phyloP scores from a whole-genome alignment of 225 moss, liverwort and hornwort genomes.

The Ulota crispa region DNA sequence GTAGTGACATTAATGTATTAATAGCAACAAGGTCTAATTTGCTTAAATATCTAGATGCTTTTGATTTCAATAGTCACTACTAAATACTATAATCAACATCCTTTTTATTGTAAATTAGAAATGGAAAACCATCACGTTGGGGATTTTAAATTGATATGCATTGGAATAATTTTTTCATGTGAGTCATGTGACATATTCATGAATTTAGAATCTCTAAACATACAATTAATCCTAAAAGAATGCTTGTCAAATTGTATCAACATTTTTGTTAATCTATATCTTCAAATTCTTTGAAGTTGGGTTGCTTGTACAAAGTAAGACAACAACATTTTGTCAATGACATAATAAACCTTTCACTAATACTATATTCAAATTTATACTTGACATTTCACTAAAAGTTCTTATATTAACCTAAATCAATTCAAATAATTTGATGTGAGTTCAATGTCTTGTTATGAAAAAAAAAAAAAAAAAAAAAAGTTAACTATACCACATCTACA shows the following conservation, averaged over 20 bases:
- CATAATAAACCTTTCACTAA: background rate
- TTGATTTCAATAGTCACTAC: background rate
- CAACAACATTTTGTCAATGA: background rate
- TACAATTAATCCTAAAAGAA: background rate
- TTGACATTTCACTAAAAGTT: rapidly evolving
- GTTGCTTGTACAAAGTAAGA: background rate
- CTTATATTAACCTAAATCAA: background rate
- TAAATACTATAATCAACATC: background rate
- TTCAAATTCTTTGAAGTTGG: background rate
- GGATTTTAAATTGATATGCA: background rate
- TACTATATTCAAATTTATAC: background rate
- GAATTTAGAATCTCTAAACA: background rate
- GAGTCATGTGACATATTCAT: background rate
- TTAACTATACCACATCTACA: background rate
- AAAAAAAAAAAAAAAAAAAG: too few relatives aligned
- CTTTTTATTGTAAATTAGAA: background rate
- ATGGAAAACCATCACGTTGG: background rate
- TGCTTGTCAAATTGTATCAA: background rate
- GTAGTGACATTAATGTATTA: background rate
- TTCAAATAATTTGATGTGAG: background rate
- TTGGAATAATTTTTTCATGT: background rate
- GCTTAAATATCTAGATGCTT: background rate
- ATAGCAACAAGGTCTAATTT: background rate
- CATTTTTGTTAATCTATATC: background rate
- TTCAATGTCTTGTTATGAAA: background rate